Conservation (phyloP, 179 eudicot genomes). For the Vitellaria paradoxa region DNA sequence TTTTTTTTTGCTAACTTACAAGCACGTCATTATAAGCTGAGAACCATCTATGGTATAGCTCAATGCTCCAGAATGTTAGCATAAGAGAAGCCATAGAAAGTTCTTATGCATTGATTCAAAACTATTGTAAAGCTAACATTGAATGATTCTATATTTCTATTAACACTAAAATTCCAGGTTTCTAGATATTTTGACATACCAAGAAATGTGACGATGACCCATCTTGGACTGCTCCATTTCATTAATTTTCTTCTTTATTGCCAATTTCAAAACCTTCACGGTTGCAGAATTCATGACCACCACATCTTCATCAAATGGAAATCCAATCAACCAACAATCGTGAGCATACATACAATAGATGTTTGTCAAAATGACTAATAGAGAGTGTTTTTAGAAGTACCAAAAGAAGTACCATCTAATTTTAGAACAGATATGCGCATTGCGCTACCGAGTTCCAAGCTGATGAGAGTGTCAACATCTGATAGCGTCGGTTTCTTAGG, state of each 20-base stretch:
- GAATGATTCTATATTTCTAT: not conserved
- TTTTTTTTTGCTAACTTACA: not conserved
- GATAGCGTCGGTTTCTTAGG: conserved; percentile 69
- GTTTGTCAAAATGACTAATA: not conserved
- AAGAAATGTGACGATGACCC: conserved; percentile 97
- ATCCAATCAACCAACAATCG: not conserved
- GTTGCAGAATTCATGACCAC: conserved; percentile 77
- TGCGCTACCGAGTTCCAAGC: conserved; percentile 92
- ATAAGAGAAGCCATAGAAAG: not conserved
- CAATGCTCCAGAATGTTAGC: not conserved
- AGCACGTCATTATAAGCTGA: not conserved
- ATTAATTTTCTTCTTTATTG: conserved; percentile 61
- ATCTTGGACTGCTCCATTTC: conserved; percentile 73
- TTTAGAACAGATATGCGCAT: conserved; percentile 82
- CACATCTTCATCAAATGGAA: conserved; percentile 47
- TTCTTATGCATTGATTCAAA: not conserved
- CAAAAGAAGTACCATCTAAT: conserved; percentile 63
- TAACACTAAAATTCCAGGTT: not conserved
- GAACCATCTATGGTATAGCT: not conserved
- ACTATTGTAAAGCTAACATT: conserved; percentile 5
- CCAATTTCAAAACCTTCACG: conserved; percentile 74
- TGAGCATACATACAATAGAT: not conserved
- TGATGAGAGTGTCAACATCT: conserved; percentile 78
- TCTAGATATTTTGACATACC: conserved; percentile 32
- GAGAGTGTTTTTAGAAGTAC: conserved; percentile 28